Evolutionary conservation across 116 monocot species (phyloP), one percentile per base, ranked within the genome.

Genomic region (Zostera marina): DNA sequence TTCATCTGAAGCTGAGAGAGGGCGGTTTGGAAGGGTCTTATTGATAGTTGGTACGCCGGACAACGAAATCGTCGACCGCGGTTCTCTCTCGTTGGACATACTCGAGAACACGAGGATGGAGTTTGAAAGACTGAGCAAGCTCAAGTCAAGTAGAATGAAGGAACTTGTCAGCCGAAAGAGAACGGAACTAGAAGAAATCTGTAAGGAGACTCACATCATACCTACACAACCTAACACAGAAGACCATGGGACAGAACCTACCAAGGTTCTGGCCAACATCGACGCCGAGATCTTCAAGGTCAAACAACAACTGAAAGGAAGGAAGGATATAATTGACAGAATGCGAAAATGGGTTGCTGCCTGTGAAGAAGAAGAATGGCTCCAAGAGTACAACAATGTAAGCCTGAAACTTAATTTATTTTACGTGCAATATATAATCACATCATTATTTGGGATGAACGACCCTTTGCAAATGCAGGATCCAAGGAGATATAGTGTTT

Each of bases 291-390:
- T 87, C 32, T 47, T 62, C n/a, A 73, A 66, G 59, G 82, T 71
- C 23, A 82, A 76, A 67, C 79, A 87, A 49, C 81, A 84, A 63
- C 72, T 76, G 0, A n/a, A 71, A 17, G 79, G 85, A 67, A 73
- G 90, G 65, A 90, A 90, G 57, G 90, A 90, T 13, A 90, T 90
- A 71, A 61, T 90, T 54, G 90, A 90, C 22, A 90, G 84, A 74
- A 85, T 90, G 54, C 77, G 81, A 21, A 90, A 66, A 53, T 90
- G 84, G 84, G 70, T 90, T 76, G 81, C 73, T 55, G 81, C 90
- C 52, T 90, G 90, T 70, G 90, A 90, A 71, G 90, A 90, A 61
- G 90, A 90, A 69, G 84, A 78, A 65, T 90, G 90, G 90, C 84
- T 84, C 58, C 84, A 90, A 63, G 90, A 90, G 63, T 90, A 89